Conservation (phyloP, 129 eudicot genomes). For the carrot (Daucus carota) region DNA sequence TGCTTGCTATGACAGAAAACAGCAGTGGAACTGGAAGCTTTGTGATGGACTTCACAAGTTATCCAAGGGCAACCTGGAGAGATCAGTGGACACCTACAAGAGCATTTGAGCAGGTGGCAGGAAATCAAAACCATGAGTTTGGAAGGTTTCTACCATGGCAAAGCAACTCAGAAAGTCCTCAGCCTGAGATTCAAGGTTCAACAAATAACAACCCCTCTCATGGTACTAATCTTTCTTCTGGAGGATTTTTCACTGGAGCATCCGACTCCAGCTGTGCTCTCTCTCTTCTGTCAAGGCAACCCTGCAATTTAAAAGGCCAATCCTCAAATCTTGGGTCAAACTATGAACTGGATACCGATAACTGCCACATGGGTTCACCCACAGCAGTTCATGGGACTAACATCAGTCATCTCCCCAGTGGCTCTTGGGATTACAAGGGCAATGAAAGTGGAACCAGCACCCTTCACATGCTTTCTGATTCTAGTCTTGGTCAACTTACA, state of each 20-base stretch:
- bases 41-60: constrained; percentile 72
- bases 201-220: constrained; percentile 24
- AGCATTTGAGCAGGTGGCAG: neutral
- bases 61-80: constrained; percentile 33
- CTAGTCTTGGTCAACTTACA: constrained; percentile 56
- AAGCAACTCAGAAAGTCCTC: constrained; percentile 45
- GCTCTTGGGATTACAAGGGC: constrained; percentile 55
- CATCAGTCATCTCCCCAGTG: constrained; percentile 31
- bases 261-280: constrained; percentile 87
- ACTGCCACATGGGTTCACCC: constrained; percentile 39
- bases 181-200: constrained; percentile 30
- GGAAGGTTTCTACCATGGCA: constrained; percentile 56
- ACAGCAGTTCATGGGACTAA: constrained; percentile 24
- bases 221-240: constrained; percentile 36
- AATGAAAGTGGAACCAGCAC: constrained; percentile 19
- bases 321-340: constrained; percentile 38
- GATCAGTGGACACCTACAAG: constrained; percentile 18
- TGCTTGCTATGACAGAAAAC: constrained; percentile 30
- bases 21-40: constrained; percentile 56
- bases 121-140: constrained; percentile 22
- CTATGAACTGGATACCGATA: constrained; percentile 38
- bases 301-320: constrained; percentile 53
- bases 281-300: constrained; percentile 99
- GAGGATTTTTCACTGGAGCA: constrained; percentile 47
- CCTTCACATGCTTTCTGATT: constrained; percentile 28